These are phyloP conservation scores for Stagonosporopsis chrysanthemi DNA, from an alignment of 2,329 filamentous ascomycete species.

Conservation along the genomic window DNA sequence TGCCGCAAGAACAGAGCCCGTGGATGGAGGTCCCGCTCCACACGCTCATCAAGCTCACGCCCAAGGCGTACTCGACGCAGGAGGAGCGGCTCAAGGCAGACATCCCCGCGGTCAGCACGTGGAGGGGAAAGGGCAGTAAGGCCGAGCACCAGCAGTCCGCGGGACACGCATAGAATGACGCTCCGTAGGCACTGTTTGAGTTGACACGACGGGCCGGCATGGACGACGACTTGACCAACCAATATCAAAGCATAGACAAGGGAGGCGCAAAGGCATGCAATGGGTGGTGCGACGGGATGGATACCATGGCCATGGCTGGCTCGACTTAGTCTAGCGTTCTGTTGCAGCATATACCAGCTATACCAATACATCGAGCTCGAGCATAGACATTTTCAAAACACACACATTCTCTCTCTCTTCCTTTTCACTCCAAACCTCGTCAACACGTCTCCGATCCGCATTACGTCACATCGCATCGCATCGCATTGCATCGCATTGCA, in stretches of 20 bases:
- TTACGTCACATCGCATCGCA: too few relatives aligned
- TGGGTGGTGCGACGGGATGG: not conserved
- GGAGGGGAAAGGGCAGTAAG: slow-evolving; percentile 90
- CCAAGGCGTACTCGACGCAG: slow-evolving; percentile 90
- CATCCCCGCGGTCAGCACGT: slow-evolving; percentile 95
- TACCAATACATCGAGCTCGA: not conserved
- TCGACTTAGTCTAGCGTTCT: slow-evolving; percentile 16
- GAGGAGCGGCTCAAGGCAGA: slow-evolving; percentile 88
- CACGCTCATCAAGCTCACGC: slow-evolving; percentile 94
- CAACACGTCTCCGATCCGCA: not conserved
- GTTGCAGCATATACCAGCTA: slow-evolving; percentile 12
- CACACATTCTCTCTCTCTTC: slow-evolving; percentile 25
- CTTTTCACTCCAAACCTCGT: slow-evolving; percentile 29
- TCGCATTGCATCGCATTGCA: slow-evolving; percentile 7
- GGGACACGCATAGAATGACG: slow-evolving; percentile 22
- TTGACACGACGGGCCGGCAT: slow-evolving; percentile 2
- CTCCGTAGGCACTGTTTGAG: slow-evolving; percentile 18
- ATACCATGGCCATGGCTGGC: slow-evolving; percentile 7
- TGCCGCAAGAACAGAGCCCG: slow-evolving; percentile 87
- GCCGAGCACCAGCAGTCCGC: slow-evolving; percentile 76
- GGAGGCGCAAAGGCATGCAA: slow-evolving; percentile 11
- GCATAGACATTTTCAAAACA: not conserved
- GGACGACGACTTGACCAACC: not conserved
- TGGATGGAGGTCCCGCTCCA: slow-evolving; percentile 99
- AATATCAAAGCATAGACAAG: not conserved